A percentile compares a stretch with the other conserved stretches of the same genome.
These are phyloP conservation scores for Patellaria atrata DNA, from an alignment of 495 filamentous ascomycete genomes.

Conservation along the genomic window DNA sequence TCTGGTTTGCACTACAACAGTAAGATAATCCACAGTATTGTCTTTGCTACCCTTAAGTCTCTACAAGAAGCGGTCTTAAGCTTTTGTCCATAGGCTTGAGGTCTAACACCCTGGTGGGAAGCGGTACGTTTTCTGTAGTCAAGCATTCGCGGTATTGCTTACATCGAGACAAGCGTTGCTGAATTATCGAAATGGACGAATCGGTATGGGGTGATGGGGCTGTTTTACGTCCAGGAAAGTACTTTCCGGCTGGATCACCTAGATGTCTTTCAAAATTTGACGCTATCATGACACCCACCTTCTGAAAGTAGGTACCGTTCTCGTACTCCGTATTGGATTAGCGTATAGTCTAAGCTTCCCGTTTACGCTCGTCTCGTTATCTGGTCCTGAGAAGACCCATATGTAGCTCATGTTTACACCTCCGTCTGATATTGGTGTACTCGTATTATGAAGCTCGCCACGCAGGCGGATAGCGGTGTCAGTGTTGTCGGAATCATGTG, in stretches of 20 bases:
- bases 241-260: background rate
- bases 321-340: background rate
- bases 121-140: background rate
- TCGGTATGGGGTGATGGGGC: background rate
- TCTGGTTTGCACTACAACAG: background rate
- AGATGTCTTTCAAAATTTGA: background rate
- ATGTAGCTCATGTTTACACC: background rate
- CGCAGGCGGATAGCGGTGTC: background rate
- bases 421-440: background rate
- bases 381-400: background rate
- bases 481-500: background rate
- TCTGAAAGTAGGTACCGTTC: background rate
- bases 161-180: background rate
- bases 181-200: background rate
- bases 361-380: background rate
- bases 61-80: background rate
- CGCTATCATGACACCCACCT: background rate
- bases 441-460: background rate
- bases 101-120: background rate
- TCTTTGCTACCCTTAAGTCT: background rate
- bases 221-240: background rate
- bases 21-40: background rate
- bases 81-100: background rate
- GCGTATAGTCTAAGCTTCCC: conserved; percentile 1
- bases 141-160: background rate